These are phyloP conservation scores for Mucor racemosus DNA, from an alignment of 371 early-diverging fungal species.

Conservation along the genomic window DNA sequence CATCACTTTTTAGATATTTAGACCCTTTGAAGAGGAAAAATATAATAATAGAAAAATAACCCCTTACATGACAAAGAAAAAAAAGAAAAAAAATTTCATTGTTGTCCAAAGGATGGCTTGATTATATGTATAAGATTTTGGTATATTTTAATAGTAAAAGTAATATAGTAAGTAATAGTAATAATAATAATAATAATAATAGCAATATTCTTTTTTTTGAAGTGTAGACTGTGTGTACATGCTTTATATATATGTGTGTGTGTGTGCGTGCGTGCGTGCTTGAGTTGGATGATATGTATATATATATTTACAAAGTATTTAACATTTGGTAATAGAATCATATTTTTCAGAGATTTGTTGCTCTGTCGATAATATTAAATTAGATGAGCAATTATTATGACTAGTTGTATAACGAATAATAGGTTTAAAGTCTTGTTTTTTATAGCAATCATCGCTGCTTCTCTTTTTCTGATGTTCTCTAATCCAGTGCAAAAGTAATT, in stretches of 20 bases:
- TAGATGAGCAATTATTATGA: constrained; percentile 16
- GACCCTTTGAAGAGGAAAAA: not conserved
- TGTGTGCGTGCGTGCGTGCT: not conserved
- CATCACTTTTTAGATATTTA: not conserved
- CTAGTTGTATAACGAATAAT: constrained; percentile 13
- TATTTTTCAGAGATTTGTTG: constrained; percentile 19
- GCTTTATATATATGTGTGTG: too few species aligned
- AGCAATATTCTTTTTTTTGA: not conserved
- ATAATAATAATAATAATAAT: too few species aligned
- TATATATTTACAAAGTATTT: constrained; percentile 4
- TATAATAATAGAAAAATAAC: not conserved
- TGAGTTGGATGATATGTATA: not conserved
- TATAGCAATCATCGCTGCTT: not conserved
- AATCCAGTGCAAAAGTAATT: constrained; percentile 64
- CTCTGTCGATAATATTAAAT: constrained; percentile 4
- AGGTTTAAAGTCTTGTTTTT: constrained; percentile 7
- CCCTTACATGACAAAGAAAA: not conserved
- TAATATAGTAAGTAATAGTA: not conserved
- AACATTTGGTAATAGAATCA: constrained; percentile 14
- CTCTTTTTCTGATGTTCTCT: constrained; percentile 5
- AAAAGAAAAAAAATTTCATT: not conserved
- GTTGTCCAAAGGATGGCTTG: not conserved
- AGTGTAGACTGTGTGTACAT: not conserved
- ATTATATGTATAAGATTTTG: not conserved
- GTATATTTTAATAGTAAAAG: not conserved